phyloP scores from a whole-genome alignment of 78 protist genomes.

The Andalucia godoyi region DNA sequence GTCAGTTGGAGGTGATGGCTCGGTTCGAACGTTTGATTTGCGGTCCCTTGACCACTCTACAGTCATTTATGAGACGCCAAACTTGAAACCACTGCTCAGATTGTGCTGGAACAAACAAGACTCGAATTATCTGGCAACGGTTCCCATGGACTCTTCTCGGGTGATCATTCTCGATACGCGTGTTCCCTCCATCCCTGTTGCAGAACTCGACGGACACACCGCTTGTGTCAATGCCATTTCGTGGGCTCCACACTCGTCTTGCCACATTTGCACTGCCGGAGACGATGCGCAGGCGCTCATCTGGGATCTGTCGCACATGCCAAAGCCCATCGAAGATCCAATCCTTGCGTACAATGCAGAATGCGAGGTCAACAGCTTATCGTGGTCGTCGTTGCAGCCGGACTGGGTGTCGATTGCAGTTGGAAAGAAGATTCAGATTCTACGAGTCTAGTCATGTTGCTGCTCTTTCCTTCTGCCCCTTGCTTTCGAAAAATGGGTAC shows the following conservation, averaged over 20 bases:
- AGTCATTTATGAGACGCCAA: conserved; percentile 83
- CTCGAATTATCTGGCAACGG: conserved; percentile 80
- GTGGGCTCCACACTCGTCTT: conserved; percentile 95
- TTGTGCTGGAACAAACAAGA: conserved; percentile 91
- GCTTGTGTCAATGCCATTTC: conserved; percentile 59
- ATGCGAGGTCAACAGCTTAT: conserved; percentile 63
- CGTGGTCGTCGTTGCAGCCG: conserved; percentile 75
- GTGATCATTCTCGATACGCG: conserved; percentile 78
- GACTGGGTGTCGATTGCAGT: conserved; percentile 83
- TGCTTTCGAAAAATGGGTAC: too few relatives aligned
- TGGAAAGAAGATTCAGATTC: too few relatives aligned
- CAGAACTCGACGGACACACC: conserved; percentile 35
- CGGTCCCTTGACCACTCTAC: conserved; percentile 90
- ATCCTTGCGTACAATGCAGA: conserved; percentile 64
- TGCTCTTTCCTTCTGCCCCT: too few relatives aligned
- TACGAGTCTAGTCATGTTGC: too few relatives aligned
- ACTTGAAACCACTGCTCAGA: conserved; percentile 71
- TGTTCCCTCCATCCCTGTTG: conserved; percentile 85
- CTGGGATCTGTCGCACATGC: conserved; percentile 89
- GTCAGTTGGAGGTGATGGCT: conserved; percentile 86
- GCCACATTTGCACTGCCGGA: conserved; percentile 85
- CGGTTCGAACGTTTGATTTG: conserved; percentile 94
- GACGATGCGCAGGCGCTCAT: conserved; percentile 88
- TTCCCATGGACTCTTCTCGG: conserved; percentile 55
- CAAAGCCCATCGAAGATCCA: conserved; percentile 70